Evolutionary conservation across 208 protist genomes (phyloP), one percentile per base, ranked within the genome.

Genomic region (Leishmania tarentolae): DNA sequence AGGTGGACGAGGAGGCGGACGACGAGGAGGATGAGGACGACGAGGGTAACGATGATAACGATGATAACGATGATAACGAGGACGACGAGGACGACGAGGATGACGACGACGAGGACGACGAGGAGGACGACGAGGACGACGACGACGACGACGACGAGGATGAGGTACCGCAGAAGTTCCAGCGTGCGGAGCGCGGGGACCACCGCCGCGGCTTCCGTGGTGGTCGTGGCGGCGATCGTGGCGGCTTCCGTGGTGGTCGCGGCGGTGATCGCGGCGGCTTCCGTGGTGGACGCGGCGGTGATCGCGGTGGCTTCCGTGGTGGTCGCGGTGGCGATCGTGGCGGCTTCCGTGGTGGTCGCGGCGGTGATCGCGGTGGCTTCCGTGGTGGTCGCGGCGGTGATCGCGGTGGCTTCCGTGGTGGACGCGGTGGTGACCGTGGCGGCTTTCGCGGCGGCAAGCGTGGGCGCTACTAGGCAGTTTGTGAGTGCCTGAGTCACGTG

Each of bases 131-230:
- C 11, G 82, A 86, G n/a, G 85, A 87, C 0, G 84, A 86, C 0
- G 81, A 86, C 6, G 88, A 90, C 0, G 86, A 79, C 0, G 84
- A 90, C 21, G 86, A 88, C 52, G 84, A 88, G 0, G 85, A 87
- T 40, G 89, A 94, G 3, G 88, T 83, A 37, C 91, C 92, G 6
- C 77, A 76, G n/a, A 97, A 97, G 87, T 88, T 95, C 75, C 92
- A 93, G 83, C 92, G 92, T 68, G 89, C 83, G 50, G 94, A 97
- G 83, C 81, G 85, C 46, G 88, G 85, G 13, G 90, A 83, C 69
- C 80, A 75, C 37, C 79, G 89, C 11, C 87, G 90, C 72, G 86
- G 85, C 17, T 74, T 79, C 81, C 83, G 90, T 50, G 92, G 92
- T 50, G 80, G 90, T 75, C 87, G 83, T 68, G 83, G 88, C 61